phyloP scores from a whole-genome alignment of 2,329 filamentous ascomycete species.

The Plectosphaerella plurivora region DNA sequence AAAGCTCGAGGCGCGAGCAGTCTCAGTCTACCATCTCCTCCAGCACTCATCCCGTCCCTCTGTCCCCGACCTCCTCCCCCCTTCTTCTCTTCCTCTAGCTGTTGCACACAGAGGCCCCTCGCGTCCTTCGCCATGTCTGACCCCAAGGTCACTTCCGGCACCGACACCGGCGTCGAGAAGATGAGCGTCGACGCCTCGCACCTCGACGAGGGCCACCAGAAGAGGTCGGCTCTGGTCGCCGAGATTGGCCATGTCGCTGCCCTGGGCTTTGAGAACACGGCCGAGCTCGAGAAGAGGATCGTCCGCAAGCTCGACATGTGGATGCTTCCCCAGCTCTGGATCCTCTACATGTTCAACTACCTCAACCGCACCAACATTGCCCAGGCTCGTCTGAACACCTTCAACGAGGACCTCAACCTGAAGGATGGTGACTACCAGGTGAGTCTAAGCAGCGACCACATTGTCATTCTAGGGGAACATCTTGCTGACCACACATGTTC shows the following conservation, averaged over 20 bases:
- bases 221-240: background rate
- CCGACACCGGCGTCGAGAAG: too few relatives aligned
- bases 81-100: too few relatives aligned
- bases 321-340: slow-evolving; percentile 14
- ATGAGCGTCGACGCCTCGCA: too few relatives aligned
- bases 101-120: too few relatives aligned
- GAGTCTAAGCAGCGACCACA: background rate
- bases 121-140: too few relatives aligned
- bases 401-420: slow-evolving; percentile 18
- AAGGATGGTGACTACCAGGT: slow-evolving; percentile 5
- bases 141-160: too few relatives aligned
- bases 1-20: too few relatives aligned
- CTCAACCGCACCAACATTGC: slow-evolving; percentile 14
- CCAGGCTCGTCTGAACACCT: slow-evolving; percentile 15
- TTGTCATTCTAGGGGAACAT: background rate
- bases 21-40: too few relatives aligned
- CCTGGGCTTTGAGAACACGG: background rate
- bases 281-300: slow-evolving; percentile 9
- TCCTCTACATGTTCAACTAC: slow-evolving; percentile 17
- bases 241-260: background rate
- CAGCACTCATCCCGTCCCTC: too few relatives aligned
- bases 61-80: too few relatives aligned
- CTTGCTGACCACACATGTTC: background rate
- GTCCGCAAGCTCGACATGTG: slow-evolving; percentile 13
- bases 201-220: background rate